Evolutionary conservation across 768 basidiomycete species (phyloP).

Genomic region (Naematelia encephala): DNA sequence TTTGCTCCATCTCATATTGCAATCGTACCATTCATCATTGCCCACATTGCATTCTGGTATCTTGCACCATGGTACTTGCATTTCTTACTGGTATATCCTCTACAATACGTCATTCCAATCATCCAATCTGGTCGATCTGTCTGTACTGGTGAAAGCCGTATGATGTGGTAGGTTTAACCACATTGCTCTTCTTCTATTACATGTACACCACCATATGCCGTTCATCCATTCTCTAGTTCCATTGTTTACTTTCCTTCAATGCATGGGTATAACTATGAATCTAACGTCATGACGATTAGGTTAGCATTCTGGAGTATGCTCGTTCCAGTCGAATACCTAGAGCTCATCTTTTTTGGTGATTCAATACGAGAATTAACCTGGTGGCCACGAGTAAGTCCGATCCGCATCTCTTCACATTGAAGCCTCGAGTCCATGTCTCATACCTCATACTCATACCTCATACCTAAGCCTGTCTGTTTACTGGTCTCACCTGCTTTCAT

Average conservation of each 20-base stretch:
- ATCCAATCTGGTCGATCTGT: constrained; percentile 16
- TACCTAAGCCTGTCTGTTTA: too few species aligned
- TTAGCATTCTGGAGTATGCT: constrained; percentile 28
- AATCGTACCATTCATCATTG: constrained; percentile 16
- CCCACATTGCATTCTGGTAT: constrained; percentile 33
- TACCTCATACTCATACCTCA: too few species aligned
- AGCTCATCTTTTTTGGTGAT: constrained; percentile 31
- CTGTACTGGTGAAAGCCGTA: constrained; percentile 10
- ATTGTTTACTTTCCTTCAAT: not conserved
- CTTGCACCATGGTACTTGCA: constrained; percentile 35
- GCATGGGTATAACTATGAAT: too few species aligned
- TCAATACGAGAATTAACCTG: constrained; percentile 18
- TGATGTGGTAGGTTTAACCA: constrained; percentile 22
- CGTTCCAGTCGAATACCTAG: constrained; percentile 32
- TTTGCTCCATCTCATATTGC: constrained; percentile 29
- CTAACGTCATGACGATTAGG: too few species aligned
- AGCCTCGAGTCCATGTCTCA: too few species aligned
- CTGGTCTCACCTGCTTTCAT: too few species aligned
- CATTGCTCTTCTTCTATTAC: not conserved
- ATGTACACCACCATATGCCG: not conserved
- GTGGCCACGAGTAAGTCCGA: constrained; percentile 34
- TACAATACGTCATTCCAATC: constrained; percentile 28
- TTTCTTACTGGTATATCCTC: constrained; percentile 24
- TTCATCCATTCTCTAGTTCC: not conserved
- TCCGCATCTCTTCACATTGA: too few species aligned